A percentile compares a stretch with the other conserved stretches of the same genome.
These are phyloP conservation scores for Mycena metata DNA, from an alignment of 768 basidiomycete species.

Conservation along the genomic window DNA sequence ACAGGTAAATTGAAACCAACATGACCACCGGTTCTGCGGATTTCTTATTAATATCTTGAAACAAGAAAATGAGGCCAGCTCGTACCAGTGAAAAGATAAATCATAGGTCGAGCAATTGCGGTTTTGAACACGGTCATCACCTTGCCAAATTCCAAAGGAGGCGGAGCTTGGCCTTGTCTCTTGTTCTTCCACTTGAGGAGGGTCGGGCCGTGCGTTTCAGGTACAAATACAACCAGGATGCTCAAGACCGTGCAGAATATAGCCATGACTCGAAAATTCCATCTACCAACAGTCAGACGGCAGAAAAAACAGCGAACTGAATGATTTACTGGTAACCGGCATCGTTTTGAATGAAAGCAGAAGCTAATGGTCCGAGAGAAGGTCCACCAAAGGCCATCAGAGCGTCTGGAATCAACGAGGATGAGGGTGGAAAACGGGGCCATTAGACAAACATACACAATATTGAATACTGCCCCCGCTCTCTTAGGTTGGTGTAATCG, in stretches of 20 bases:
- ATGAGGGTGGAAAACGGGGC: not conserved
- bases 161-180: slow-evolving; percentile 15
- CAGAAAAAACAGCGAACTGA: not conserved
- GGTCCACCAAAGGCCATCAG: slow-evolving; percentile 37
- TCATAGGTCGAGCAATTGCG: slow-evolving; percentile 26
- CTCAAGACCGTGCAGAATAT: slow-evolving; percentile 33
- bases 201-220: slow-evolving; percentile 38
- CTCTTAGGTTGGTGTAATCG: slow-evolving; percentile 19
- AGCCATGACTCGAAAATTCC: slow-evolving; percentile 37
- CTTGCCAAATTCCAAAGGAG: slow-evolving; percentile 14
- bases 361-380: slow-evolving; percentile 29
- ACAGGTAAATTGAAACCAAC: slow-evolving; percentile 35
- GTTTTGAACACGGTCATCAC: slow-evolving; percentile 24
- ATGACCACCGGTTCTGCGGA: slow-evolving; percentile 36
- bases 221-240: slow-evolving; percentile 26
- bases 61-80: not conserved
- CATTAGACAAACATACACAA: slow-evolving; percentile 22
- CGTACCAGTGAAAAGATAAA: slow-evolving; percentile 36
- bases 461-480: slow-evolving; percentile 20
- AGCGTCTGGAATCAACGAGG: slow-evolving; percentile 14
- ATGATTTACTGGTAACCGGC: slow-evolving; percentile 31
- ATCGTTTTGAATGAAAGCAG: slow-evolving; percentile 31
- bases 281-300: slow-evolving; percentile 14
- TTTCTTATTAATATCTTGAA: not conserved
- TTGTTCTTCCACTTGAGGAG: slow-evolving; percentile 28